Evolutionary conservation across 2,329 filamentous ascomycete species (phyloP).

Genomic region (Epichloe uncinata): DNA sequence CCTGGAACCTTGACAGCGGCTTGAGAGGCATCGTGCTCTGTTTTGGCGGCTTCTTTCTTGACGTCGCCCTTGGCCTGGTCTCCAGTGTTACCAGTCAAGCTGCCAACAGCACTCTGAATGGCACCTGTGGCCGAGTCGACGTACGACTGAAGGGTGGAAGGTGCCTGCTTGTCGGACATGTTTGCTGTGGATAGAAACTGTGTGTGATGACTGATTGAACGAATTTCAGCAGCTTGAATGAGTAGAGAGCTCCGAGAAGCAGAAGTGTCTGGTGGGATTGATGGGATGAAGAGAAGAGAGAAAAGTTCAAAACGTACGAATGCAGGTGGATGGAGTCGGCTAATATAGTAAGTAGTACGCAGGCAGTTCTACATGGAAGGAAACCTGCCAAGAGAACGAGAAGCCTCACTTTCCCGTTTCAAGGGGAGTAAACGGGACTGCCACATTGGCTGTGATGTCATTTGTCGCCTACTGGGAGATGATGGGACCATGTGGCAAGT

Average conservation of each 20-base stretch:
- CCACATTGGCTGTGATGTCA: slow-evolving; percentile 3
- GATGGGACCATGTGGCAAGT: not conserved
- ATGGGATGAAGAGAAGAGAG: not conserved
- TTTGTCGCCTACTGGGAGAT: not conserved
- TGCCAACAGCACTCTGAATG: slow-evolving; percentile 59
- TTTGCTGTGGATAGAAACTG: not conserved
- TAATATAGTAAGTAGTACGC: slow-evolving; percentile 1
- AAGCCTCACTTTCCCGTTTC: not conserved
- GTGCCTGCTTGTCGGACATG: slow-evolving; percentile 18
- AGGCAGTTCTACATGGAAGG: not conserved
- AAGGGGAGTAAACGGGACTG: not conserved
- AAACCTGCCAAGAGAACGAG: not conserved
- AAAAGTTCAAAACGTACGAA: not conserved
- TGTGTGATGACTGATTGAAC: not conserved
- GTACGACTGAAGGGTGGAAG: slow-evolving; percentile 70
- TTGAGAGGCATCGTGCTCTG: slow-evolving; percentile 63
- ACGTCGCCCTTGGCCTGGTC: not conserved
- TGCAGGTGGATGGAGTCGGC: not conserved
- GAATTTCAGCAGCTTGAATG: not conserved
- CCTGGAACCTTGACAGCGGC: slow-evolving; percentile 62
- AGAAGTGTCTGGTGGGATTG: not conserved
- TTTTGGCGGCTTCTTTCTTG: slow-evolving; percentile 45
- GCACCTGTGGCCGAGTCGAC: slow-evolving; percentile 60
- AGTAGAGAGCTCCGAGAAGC: not conserved
- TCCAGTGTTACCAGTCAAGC: slow-evolving; percentile 44